Conservation (phyloP, 2,329 filamentous ascomycete genomes). For the Metarhizium guizhouense region DNA sequence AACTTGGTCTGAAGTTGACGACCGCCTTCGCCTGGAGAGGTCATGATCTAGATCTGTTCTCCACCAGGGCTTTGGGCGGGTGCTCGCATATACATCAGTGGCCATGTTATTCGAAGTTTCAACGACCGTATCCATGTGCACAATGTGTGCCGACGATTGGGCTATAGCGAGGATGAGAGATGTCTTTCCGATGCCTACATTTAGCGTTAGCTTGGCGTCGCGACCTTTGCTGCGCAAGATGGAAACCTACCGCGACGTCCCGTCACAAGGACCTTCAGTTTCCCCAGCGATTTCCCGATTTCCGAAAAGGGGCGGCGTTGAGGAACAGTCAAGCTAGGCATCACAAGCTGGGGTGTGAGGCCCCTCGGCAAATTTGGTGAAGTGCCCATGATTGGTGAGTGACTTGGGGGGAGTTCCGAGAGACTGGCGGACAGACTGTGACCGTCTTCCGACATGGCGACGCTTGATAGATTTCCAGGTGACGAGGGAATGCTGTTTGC, state of each 20-base stretch:
- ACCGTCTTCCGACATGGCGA: constrained; percentile 27
- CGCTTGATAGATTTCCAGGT: constrained; percentile 40
- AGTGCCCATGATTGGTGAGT: constrained; percentile 12
- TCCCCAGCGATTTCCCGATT: constrained; percentile 73
- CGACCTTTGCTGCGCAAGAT: not conserved
- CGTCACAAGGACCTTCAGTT: constrained; percentile 80
- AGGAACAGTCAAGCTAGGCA: constrained; percentile 93
- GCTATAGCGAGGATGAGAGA: constrained; percentile 83
- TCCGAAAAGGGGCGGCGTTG: constrained; percentile 82
- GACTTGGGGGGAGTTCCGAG: constrained; percentile 11
- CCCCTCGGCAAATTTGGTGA: not conserved
- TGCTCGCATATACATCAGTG: constrained; percentile 68
- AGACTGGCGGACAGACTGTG: constrained; percentile 16
- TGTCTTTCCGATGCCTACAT: constrained; percentile 72
- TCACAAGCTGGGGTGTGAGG: constrained; percentile 71
- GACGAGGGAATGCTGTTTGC: constrained; percentile 41
- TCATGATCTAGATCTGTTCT: constrained; percentile 68
- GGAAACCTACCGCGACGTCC: constrained; percentile 56
- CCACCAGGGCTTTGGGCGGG: constrained; percentile 80
- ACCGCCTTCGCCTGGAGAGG: constrained; percentile 54
- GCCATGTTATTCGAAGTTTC: constrained; percentile 27
- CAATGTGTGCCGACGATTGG: constrained; percentile 81
- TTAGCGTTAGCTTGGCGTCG: not conserved
- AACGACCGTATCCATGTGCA: constrained; percentile 70
- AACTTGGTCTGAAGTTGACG: constrained; percentile 56